Percentiles rank a stretch among this genome's conserved stretches.
phyloP scores from a whole-genome alignment of 2,329 filamentous ascomycete species.

The Penicillium psychrosexuale region DNA sequence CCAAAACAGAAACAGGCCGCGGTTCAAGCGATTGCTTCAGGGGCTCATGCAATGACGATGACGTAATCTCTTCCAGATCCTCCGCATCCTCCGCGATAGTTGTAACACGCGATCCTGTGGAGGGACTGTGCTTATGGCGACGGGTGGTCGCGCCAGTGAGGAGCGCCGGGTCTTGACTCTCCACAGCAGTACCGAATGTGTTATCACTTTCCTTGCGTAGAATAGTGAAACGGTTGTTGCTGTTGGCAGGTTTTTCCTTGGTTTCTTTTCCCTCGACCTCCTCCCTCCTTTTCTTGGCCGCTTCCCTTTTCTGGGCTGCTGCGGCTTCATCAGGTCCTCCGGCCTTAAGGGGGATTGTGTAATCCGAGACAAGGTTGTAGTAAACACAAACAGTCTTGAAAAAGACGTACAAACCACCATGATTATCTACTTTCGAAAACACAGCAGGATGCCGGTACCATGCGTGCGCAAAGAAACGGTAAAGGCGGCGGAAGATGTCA shows the following conservation, averaged over 20 bases:
- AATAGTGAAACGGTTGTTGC: slow-evolving; percentile 36
- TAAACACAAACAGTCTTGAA: slow-evolving; percentile 93
- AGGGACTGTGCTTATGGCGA: slow-evolving; percentile 78
- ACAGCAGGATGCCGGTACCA: slow-evolving; percentile 97
- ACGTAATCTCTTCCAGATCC: slow-evolving; percentile 53
- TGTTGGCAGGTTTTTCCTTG: slow-evolving; percentile 25
- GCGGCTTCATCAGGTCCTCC: slow-evolving; percentile 67
- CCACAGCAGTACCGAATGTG: slow-evolving; percentile 14
- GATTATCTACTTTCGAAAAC: slow-evolving; percentile 88
- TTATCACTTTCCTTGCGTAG: slow-evolving; percentile 34
- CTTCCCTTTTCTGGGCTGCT: slow-evolving; percentile 12
- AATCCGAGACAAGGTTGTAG: slow-evolving; percentile 87
- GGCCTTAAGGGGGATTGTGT: slow-evolving; percentile 89
- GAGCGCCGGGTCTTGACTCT: slow-evolving; percentile 46
- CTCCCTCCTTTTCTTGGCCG: not conserved
- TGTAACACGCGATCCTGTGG: slow-evolving; percentile 71
- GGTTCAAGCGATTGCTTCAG: slow-evolving; percentile 14
- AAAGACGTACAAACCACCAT: slow-evolving; percentile 89
- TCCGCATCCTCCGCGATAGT: slow-evolving; percentile 82
- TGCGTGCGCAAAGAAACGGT: slow-evolving; percentile 95
- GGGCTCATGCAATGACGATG: slow-evolving; percentile 15
- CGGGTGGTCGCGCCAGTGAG: slow-evolving; percentile 69
- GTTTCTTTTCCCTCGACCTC: not conserved
- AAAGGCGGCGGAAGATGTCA: slow-evolving; percentile 90
- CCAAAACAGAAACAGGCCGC: slow-evolving; percentile 15